Evolutionary conservation across 495 filamentous ascomycete genomes (phyloP), one percentile per base, ranked within the genome.

Genomic region (Aspergillus leporis): DNA sequence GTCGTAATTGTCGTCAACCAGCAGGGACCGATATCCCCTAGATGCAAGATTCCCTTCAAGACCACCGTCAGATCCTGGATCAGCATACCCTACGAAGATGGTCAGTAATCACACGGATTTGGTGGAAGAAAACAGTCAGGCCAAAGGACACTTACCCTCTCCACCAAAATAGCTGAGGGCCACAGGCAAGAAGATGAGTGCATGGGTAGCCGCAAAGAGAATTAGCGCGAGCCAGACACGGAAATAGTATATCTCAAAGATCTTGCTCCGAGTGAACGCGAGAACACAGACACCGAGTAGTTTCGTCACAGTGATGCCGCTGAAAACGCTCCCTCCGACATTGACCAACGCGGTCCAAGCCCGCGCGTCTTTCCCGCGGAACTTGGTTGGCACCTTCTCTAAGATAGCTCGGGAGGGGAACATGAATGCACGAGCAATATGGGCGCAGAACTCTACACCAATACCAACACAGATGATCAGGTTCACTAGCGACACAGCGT

Each of bases 161-260:
- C 94, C 94, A 12, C 94, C 94, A 58, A 91, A 77, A 41, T 96
- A 80, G 66, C 90, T 93, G 59, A 99, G 79, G 28, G 88, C 90
- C 7, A 97, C 95, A 0, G 94, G 94, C 60, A 99, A 75, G 73
- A 96, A 96, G 3, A 99, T 82, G 16, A 99, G 80, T 12, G 93
- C 90, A 70, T 99, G 94, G 0, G 83, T 78, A 21, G 91, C 90
- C n/a, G 91, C 95, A 60, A 96, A 91, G 21, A 92, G 62, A 38
- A 98, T 91, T 59, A 99, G 80, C 46, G 93, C 88, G 21, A 96
- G 69, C 94, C 94, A 99, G 36, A 99, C 89, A 8, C 94, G 80
- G 77, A 99, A 99, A 71, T 98, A 99, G 73, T 98, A 99, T 55
- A 98, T 90, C 79, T 98, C 95, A 68, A 99, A 99, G 70, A 99